Evolutionary conservation across 805 yeast species (phyloP).

Genomic region (Metschnikowia vanudenii): DNA sequence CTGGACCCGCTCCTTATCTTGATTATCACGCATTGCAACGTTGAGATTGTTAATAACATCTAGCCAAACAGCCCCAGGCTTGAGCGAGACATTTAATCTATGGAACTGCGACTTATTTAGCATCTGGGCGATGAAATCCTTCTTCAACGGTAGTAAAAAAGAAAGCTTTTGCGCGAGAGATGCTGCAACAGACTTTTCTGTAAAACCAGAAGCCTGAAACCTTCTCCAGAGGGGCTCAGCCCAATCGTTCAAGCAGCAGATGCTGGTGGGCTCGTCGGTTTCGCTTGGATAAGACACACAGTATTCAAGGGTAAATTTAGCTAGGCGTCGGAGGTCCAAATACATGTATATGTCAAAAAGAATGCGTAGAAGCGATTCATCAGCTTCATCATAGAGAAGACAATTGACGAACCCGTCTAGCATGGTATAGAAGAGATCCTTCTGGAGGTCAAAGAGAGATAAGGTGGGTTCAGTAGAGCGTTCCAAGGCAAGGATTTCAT

Average conservation of each 20-base stretch:
- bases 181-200: not conserved
- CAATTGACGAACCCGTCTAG: constrained; percentile 64
- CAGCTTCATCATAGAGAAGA: constrained; percentile 66
- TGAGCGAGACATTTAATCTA: constrained; percentile 8
- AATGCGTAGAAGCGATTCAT: constrained; percentile 49
- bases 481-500: constrained; percentile 11
- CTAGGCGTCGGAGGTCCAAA: constrained; percentile 48
- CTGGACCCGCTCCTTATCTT: constrained; percentile 36
- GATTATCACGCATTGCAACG: constrained; percentile 29
- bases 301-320: constrained; percentile 60
- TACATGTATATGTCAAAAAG: constrained; percentile 51
- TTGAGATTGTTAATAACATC: constrained; percentile 33
- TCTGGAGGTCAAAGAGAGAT: constrained; percentile 16
- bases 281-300: constrained; percentile 45
- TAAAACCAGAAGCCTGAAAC: not conserved
- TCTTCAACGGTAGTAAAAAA: constrained; percentile 33
- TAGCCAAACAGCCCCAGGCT: constrained; percentile 23
- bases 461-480: constrained; percentile 1
- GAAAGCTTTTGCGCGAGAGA: constrained; percentile 17
- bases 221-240: constrained; percentile 5
- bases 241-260: constrained; percentile 26
- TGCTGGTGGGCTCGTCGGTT: constrained; percentile 39
- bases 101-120: constrained; percentile 12
- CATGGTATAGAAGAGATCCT: constrained; percentile 42
- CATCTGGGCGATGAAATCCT: constrained; percentile 29